These are phyloP conservation scores for Hortiboletus rubellus DNA, from an alignment of 1,284 basidiomycete genomes.

Conservation along the genomic window DNA sequence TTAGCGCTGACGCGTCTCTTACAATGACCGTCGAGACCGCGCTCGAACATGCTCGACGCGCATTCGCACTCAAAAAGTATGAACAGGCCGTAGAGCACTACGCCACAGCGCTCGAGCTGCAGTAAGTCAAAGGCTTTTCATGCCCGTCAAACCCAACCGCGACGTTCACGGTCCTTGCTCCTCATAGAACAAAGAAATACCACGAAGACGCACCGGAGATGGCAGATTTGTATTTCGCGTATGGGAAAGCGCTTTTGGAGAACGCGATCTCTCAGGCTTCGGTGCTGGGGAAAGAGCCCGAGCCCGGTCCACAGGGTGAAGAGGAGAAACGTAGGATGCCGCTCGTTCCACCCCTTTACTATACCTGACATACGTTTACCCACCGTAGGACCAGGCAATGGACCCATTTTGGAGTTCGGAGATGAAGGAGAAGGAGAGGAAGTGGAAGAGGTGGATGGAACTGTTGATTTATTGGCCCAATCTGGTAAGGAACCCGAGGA, in stretches of 20 bases:
- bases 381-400: constrained; percentile 36
- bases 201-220: constrained; percentile 76
- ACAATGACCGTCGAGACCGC: constrained; percentile 51
- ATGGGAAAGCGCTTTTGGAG: constrained; percentile 86
- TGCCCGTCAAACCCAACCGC: constrained; percentile 15
- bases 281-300: constrained; percentile 82
- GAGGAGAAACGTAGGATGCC: constrained; percentile 42
- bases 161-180: constrained; percentile 16
- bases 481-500: constrained; percentile 47
- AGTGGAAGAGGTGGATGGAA: constrained; percentile 44
- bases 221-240: constrained; percentile 82
- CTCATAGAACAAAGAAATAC: constrained; percentile 63
- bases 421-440: constrained; percentile 66
- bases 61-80: constrained; percentile 84
- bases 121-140: constrained; percentile 46
- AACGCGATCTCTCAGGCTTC: constrained; percentile 80
- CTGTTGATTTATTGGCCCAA: constrained; percentile 64
- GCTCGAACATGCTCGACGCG: constrained; percentile 78
- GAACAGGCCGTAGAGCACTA: constrained; percentile 86
- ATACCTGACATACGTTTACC: background rate
- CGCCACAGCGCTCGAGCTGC: constrained; percentile 78
- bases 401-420: constrained; percentile 70
- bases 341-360: constrained; percentile 1
- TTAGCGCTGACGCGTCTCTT: constrained; percentile 12
- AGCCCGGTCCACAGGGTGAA: constrained; percentile 49